Conservation (phyloP, 805 yeast species). For the Zygotorulaspora florentina region DNA sequence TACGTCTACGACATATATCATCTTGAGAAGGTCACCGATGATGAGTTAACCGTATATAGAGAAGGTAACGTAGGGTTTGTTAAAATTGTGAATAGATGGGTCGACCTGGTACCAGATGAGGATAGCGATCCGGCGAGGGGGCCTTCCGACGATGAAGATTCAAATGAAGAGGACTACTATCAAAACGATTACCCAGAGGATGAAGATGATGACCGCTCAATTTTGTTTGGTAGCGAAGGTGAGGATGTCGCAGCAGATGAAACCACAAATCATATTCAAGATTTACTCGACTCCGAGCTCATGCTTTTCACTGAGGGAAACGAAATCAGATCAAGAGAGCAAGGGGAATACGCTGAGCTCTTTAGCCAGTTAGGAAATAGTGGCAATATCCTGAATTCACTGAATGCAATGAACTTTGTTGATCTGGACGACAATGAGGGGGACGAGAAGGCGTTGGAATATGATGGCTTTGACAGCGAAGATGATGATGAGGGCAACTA, state of each 20-base stretch:
- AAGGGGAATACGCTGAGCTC: constrained; percentile 19
- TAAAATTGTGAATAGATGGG: constrained; percentile 40
- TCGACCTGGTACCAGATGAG: constrained; percentile 35
- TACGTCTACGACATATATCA: constrained; percentile 91
- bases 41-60: constrained; percentile 34
- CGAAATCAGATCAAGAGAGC: constrained; percentile 9
- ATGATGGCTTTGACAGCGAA: constrained; percentile 77
- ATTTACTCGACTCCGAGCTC: background rate
- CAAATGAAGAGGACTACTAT: constrained; percentile 88
- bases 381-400: constrained; percentile 23
- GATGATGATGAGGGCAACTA: constrained; percentile 41
- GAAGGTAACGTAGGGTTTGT: constrained; percentile 37
- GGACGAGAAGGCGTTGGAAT: constrained; percentile 46
- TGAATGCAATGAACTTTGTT: constrained; percentile 29
- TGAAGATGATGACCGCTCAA: constrained; percentile 59
- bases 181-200: constrained; percentile 94
- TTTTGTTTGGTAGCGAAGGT: constrained; percentile 37
- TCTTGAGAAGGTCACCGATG: constrained; percentile 60
- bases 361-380: constrained; percentile 23
- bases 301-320: background rate
- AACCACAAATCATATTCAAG: background rate
- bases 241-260: constrained; percentile 38
- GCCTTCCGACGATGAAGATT: constrained; percentile 70
- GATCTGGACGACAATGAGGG: constrained; percentile 31
- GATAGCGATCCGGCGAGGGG: constrained; percentile 40